Conservation (phyloP, 164 flowering plant species). For the Magnolia officinalis region DNA sequence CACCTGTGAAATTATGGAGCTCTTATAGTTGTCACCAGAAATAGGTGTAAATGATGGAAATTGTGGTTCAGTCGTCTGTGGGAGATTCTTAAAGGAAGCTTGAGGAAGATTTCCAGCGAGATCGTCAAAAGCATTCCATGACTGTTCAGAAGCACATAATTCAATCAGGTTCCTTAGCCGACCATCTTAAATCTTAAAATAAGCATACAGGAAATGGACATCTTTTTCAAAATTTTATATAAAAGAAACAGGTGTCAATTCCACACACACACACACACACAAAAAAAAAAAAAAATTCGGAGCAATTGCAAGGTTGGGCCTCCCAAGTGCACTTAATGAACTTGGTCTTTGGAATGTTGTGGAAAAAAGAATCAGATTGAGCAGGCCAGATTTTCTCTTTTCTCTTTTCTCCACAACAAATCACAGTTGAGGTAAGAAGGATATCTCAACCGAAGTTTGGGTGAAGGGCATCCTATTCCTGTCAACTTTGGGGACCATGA, state of each 20-base stretch:
- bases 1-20: slow-evolving; percentile 40
- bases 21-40: slow-evolving; percentile 27
- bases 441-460: not conserved
- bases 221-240: not conserved
- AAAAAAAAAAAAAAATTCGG: too few species aligned
- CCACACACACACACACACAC: too few species aligned
- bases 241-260: too few species aligned
- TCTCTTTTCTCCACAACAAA: too few species aligned
- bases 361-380: too few species aligned
- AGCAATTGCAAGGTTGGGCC: too few species aligned
- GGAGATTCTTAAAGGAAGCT: slow-evolving; percentile 15
- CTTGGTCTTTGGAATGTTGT: too few species aligned
- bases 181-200: not conserved
- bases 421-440: not conserved
- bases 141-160: slow-evolving; percentile 27
- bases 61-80: slow-evolving; percentile 26
- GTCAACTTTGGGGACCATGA: not conserved
- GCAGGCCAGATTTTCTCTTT: too few species aligned
- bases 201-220: not conserved
- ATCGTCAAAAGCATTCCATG: slow-evolving; percentile 76
- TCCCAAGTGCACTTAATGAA: too few species aligned
- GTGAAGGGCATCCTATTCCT: not conserved
- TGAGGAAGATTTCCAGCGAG: slow-evolving; percentile 24
- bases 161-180: slow-evolving; percentile 4
- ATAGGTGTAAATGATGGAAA: slow-evolving; percentile 22